These are phyloP conservation scores for Podaxis sp. DNA, from an alignment of 768 basidiomycete species.

Conservation along the genomic window DNA sequence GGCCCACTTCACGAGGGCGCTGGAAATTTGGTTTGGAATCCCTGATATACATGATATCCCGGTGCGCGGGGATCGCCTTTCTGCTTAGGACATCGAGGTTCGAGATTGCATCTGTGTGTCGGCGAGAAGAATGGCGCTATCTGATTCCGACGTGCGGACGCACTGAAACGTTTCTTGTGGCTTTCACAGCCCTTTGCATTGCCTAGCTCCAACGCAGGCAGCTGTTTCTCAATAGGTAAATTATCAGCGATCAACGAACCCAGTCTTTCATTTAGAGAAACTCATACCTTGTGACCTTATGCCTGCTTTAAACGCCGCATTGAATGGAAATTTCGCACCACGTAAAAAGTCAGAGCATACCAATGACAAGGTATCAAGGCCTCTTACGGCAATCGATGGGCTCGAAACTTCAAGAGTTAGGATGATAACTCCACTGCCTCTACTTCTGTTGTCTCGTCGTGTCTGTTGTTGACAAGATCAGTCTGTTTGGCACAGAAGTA, in stretches of 20 bases:
- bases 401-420: neutral
- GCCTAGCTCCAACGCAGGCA: too few relatives aligned
- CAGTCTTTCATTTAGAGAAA: neutral
- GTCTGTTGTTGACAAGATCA: neutral
- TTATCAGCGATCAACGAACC: too few relatives aligned
- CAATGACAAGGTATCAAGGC: neutral
- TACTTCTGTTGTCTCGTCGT: neutral
- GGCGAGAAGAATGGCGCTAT: too few relatives aligned
- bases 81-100: neutral
- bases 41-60: neutral
- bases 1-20: neutral
- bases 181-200: too few relatives aligned
- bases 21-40: conserved; percentile 4
- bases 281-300: neutral
- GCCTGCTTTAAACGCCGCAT: neutral
- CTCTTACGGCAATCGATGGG: neutral
- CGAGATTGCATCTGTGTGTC: too few relatives aligned
- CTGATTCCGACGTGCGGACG: neutral
- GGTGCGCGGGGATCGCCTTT: too few relatives aligned
- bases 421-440: neutral
- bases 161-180: neutral
- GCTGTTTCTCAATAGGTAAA: too few relatives aligned
- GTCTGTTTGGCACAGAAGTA: neutral
- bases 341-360: neutral
- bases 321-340: neutral